These are phyloP conservation scores for Candida stauntonica DNA, from an alignment of 805 yeast species.

Conservation along the genomic window DNA sequence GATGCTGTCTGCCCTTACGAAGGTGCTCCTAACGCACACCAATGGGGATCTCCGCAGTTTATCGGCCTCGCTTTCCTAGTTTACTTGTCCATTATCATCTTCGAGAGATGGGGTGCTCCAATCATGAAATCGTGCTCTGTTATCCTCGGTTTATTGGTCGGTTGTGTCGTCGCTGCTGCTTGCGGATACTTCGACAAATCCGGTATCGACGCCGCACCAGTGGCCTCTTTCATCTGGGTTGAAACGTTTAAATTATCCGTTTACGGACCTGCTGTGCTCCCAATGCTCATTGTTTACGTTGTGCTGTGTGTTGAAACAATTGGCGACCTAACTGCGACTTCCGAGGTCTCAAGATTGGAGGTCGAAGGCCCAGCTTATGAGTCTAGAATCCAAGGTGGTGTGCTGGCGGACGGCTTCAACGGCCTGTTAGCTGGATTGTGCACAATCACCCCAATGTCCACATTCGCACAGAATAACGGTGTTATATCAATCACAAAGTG, in stretches of 20 bases:
- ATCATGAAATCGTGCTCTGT: slow-evolving; percentile 94
- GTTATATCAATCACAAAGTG: slow-evolving; percentile 89
- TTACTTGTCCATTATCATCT: slow-evolving; percentile 62
- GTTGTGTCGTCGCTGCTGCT: slow-evolving; percentile 91
- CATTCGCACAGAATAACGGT: slow-evolving; percentile 94
- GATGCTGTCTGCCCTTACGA: slow-evolving; percentile 43
- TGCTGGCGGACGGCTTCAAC: slow-evolving; percentile 81
- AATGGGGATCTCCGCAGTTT: slow-evolving; percentile 88
- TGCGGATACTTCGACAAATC: slow-evolving; percentile 70
- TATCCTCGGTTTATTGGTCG: slow-evolving; percentile 75
- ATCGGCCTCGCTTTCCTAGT: slow-evolving; percentile 86
- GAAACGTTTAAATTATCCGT: slow-evolving; percentile 72
- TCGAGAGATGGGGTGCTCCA: slow-evolving; percentile 90
- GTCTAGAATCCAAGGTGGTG: slow-evolving; percentile 88
- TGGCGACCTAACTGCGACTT: slow-evolving; percentile 92
- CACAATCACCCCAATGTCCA: slow-evolving; percentile 84
- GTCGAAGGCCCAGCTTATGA: slow-evolving; percentile 81
- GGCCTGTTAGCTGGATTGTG: slow-evolving; percentile 73
- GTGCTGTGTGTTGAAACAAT: slow-evolving; percentile 87
- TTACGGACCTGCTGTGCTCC: slow-evolving; percentile 83
- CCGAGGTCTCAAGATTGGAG: slow-evolving; percentile 81
- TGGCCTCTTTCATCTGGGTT: slow-evolving; percentile 85
- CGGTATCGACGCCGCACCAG: slow-evolving; percentile 67
- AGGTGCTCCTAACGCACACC: slow-evolving; percentile 51
- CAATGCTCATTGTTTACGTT: slow-evolving; percentile 76